Evolutionary conservation across 1,139 yeast species (phyloP).

Genomic region (Yamadazyma atmosphaerica): DNA sequence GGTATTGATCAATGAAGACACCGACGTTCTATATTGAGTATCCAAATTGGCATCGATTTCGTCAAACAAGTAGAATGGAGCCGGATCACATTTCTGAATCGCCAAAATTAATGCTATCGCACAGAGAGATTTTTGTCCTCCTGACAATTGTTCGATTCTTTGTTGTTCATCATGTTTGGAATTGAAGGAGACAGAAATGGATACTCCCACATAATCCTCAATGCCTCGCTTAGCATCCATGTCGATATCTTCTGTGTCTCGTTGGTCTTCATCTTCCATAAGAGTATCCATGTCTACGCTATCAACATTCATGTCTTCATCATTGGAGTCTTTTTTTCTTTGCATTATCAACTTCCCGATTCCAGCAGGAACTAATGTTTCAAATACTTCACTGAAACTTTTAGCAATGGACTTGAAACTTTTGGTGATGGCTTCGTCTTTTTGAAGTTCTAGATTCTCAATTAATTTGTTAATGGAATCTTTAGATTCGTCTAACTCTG

Average conservation of each 20-base stretch:
- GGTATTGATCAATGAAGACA: conserved; percentile 71
- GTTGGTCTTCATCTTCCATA: conserved; percentile 19
- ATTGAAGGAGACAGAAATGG: conserved; percentile 88
- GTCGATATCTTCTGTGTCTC: conserved; percentile 17
- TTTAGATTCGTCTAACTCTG: conserved; percentile 70
- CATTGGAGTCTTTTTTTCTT: conserved; percentile 27
- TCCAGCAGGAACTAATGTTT: conserved; percentile 81
- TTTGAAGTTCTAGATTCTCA: conserved; percentile 69
- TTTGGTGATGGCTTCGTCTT: conserved; percentile 77
- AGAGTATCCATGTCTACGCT: conserved; percentile 10
- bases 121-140: conserved; percentile 95
- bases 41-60: conserved; percentile 96
- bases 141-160: conserved; percentile 86
- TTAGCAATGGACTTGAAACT: conserved; percentile 78
- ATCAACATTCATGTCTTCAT: conserved; percentile 5
- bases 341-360: conserved; percentile 73
- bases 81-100: conserved; percentile 93
- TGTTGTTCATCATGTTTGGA: conserved; percentile 85
- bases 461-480: conserved; percentile 74
- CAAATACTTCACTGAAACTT: conserved; percentile 74
- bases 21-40: conserved; percentile 87
- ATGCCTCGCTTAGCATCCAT: conserved; percentile 27
- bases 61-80: conserved; percentile 93
- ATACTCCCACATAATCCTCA: conserved; percentile 78
- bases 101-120: conserved; percentile 93